Base-by-base conservation (phyloP, 2,329 filamentous ascomycete species). In the Metarhizium brunneum region DNA sequence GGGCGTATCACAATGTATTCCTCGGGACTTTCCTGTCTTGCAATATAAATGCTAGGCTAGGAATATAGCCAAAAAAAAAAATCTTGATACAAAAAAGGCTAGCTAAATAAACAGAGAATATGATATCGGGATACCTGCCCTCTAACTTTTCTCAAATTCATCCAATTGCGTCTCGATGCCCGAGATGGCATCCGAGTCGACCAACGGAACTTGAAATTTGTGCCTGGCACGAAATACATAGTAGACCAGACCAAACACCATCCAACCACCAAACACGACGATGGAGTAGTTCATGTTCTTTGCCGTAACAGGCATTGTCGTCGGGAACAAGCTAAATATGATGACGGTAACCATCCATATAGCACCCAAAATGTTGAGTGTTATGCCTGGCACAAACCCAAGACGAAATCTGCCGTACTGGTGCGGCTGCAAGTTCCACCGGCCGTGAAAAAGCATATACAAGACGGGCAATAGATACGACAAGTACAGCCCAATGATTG, bases 201-300 rank as follows among this genome's bases (percentile, higher is more conserved):
- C 30, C 49, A 57, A 47, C 10, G 65, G 65, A 18, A 68, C 62
- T 50, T 65, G 38, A 7, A 63, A 69, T 55, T 68, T 68, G 1
- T 58, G 35, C 14, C 56, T 59, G 0, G 65, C 67, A 4, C 52
- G 52, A 0, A 55, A 50, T 1, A 56, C 52, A 45, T 72, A 76
- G 43, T 72, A 75, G 2, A 65, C 35, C 0, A 62, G 61, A 0
- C 73, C 72, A 36, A 70, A 63, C 0, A 66, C 30, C 0, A 70
- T 52, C 73, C 72, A 76, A 0, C 69, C 73, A 3, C 64, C 64
- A 60, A 76, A 61, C 0, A 78, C 73, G 0, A 76, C 73, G 38
- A 67, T 67, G 0, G 69, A 69, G 55, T 78, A 78, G 47, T 78
- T 79, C 73, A 79, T 78, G 16, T 69, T 74, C 40, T 71, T 65